A percentile compares a stretch with the other conserved stretches of the same genome.
These are phyloP conservation scores for Nicotiana sylvestris DNA, from an alignment of 257 asterid genomes.

Conservation along the genomic window DNA sequence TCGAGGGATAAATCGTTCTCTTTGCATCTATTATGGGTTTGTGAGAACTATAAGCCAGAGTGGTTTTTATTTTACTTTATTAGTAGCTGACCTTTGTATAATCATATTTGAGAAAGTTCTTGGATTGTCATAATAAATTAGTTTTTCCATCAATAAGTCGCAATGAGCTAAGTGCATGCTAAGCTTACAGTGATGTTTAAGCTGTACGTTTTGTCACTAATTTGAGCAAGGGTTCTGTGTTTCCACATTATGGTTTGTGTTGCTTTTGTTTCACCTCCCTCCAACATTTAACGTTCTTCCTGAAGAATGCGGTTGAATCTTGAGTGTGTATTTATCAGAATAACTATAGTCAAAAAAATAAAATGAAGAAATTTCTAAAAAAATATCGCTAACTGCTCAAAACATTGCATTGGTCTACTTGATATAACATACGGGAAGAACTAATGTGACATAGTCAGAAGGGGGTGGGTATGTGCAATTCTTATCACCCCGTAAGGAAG, in stretches of 20 bases:
- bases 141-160: not conserved
- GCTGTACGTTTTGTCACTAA: not conserved
- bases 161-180: not conserved
- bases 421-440: not conserved
- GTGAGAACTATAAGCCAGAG: not conserved
- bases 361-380: not conserved
- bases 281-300: slow-evolving; percentile 1
- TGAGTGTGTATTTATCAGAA: slow-evolving; percentile 1
- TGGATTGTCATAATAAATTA: not conserved
- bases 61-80: not conserved
- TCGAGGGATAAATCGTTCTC: not conserved
- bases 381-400: not conserved
- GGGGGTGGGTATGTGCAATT: not conserved
- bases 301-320: not conserved
- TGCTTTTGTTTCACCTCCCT: slow-evolving; percentile 4
- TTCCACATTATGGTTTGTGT: not conserved
- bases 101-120: not conserved
- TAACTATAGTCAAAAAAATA: not conserved
- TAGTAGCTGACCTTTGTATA: not conserved
- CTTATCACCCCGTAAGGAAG: not conserved
- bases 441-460: not conserved
- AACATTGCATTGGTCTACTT: not conserved
- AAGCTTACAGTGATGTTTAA: not conserved
- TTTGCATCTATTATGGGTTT: not conserved
- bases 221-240: not conserved